Conservation (phyloP, 164 flowering plant genomes). For the Magnolia sinica region DNA sequence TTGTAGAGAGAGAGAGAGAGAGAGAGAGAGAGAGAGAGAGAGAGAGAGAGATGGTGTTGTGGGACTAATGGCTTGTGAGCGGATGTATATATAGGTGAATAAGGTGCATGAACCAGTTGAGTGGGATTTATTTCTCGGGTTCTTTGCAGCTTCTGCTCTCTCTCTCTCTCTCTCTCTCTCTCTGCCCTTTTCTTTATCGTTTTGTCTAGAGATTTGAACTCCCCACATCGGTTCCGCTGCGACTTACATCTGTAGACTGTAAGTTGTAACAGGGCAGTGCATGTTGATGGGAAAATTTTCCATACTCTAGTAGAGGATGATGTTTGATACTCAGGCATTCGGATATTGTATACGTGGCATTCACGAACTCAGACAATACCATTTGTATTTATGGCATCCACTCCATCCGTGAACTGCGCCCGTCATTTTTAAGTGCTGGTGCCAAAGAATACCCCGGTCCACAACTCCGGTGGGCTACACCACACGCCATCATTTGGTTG, state of each 20-base stretch:
- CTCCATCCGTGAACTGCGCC: no score
- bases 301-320: background rate
- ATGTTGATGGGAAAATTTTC: background rate
- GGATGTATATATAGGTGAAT: conserved; percentile 2
- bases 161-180: background rate
- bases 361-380: no score
- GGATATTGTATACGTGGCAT: no score
- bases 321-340: background rate
- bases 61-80: background rate
- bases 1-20: background rate
- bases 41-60: background rate
- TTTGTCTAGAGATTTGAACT: conserved; percentile 11
- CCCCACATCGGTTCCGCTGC: conserved; percentile 6
- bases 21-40: background rate
- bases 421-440: no score
- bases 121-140: background rate
- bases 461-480: no score
- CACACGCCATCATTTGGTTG: no score
- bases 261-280: background rate
- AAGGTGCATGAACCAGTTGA: conserved; percentile 11
- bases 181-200: background rate
- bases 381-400: no score
- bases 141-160: background rate
- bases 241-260: background rate
- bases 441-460: no score